Base-by-base conservation (phyloP, 1,284 basidiomycete genomes). In the Fomitopsis schrenkii region DNA sequence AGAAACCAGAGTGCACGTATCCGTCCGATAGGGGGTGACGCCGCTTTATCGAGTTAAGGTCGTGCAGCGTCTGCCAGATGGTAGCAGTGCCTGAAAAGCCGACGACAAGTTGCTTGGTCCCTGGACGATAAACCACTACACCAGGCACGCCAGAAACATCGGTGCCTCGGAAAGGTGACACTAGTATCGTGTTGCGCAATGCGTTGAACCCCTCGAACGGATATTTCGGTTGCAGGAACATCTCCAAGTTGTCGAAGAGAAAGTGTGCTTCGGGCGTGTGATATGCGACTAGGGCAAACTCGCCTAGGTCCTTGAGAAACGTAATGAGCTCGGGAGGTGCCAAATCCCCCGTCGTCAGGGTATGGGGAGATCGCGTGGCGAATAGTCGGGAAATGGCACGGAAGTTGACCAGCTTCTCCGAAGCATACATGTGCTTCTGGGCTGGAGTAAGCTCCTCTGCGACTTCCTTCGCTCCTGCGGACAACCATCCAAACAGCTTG, bases 1-100 rank as follows among this genome's bases (percentile, higher is more conserved):
- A 85, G 65, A 85, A 84, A 2, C 83, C 83, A 5, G 76, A 70
- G 67, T 85, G 84, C 30, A 83, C 79, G 15, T 61, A 68, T 2
- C 77, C 77, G 17, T 67, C 63, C 10, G 54, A 70, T 38, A 75
- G 75, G 5, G 76, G 76, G 64, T 82, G 78, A 1, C 57, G 46
- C 48, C 70, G 70, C 62, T 73, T 76, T 36, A 76, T 68, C 30
- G 74, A 68, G 38, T 76, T 72, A 19, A 84, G 53, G 67, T 84
- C 81, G 55, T 80, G 74, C 12, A 80, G 64, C 12, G 77, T 77
- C 59, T 83, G 82, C 58, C 67, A 64, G 10, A 74, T 53, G 4
- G 74, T 74, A 9, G 75, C 70, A 0, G 82, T 84, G 9, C 83
- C 83, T 35, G 78, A 77, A 63, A 83, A 79, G 2, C 79, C 74